Evolutionary conservation across 2,329 filamentous ascomycete species (phyloP).

Genomic region (Aspergillus bombycis): DNA sequence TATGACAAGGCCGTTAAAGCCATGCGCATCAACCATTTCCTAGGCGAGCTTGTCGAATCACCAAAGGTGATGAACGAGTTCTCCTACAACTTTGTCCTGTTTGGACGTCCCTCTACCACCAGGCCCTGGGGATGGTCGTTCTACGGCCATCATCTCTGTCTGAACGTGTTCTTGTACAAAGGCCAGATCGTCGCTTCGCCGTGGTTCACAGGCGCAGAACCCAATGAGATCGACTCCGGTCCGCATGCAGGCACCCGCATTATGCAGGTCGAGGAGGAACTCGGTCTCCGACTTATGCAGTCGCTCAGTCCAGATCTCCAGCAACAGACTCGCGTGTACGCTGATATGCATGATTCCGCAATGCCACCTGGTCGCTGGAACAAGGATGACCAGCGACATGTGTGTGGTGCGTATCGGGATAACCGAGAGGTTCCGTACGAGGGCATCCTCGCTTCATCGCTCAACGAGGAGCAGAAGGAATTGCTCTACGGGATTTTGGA

Average conservation of each 20-base stretch:
- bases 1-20: constrained; percentile 70
- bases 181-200: constrained; percentile 70
- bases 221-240: constrained; percentile 71
- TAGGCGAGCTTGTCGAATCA: constrained; percentile 67
- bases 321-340: constrained; percentile 59
- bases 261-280: constrained; percentile 63
- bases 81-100: constrained; percentile 76
- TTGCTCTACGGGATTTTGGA: constrained; percentile 62
- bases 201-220: constrained; percentile 80
- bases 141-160: constrained; percentile 78
- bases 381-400: constrained; percentile 75
- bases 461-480: constrained; percentile 51
- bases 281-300: constrained; percentile 73
- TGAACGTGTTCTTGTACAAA: constrained; percentile 69
- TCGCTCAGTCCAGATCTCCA: constrained; percentile 54
- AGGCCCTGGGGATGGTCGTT: constrained; percentile 72
- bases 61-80: constrained; percentile 70
- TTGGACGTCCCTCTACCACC: constrained; percentile 62
- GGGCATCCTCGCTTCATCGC: constrained; percentile 60
- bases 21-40: constrained; percentile 76
- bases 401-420: constrained; percentile 77
- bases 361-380: constrained; percentile 73
- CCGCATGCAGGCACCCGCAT: constrained; percentile 67
- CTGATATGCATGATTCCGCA: constrained; percentile 62
- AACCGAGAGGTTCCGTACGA: constrained; percentile 77